Conservation (phyloP, 2,329 filamentous ascomycete species). For the Talaromyces sp. region DNA sequence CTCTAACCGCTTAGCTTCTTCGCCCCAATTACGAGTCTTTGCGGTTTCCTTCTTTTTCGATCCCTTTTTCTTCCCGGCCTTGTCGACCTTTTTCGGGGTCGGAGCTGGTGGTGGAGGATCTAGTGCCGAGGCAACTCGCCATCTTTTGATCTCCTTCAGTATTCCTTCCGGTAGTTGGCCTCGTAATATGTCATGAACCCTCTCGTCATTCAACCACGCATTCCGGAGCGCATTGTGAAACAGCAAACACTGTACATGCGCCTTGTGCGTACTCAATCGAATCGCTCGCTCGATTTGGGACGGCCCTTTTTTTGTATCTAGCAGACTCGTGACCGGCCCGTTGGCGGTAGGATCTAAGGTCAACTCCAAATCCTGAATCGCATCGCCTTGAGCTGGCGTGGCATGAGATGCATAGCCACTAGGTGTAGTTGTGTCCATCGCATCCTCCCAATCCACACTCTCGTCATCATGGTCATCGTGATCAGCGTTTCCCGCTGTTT, state of each 20-base stretch:
- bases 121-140: constrained; percentile 65
- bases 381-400: constrained; percentile 13
- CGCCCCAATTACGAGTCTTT: constrained; percentile 65
- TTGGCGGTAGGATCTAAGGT: constrained; percentile 56
- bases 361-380: constrained; percentile 62
- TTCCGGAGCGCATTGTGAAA: constrained; percentile 89
- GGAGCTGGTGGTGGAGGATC: constrained; percentile 31
- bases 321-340: constrained; percentile 55
- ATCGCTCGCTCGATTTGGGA: constrained; percentile 80
- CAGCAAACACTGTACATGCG: constrained; percentile 82
- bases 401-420: constrained; percentile 20
- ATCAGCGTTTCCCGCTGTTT: constrained; percentile 26
- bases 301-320: constrained; percentile 72
- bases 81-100: constrained; percentile 40
- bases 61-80: constrained; percentile 19
- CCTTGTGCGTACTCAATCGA: constrained; percentile 73
- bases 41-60: constrained; percentile 33
- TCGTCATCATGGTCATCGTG: constrained; percentile 49
- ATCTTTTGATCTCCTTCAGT: constrained; percentile 69
- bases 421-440: constrained; percentile 38
- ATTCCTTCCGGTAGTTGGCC: constrained; percentile 66
- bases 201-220: constrained; percentile 72
- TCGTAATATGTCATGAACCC: constrained; percentile 71
- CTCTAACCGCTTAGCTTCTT: constrained; percentile 65
- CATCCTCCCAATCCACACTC: constrained; percentile 59